Conservation (phyloP, 73 alveolate genomes). For the Stentor roeselii region DNA sequence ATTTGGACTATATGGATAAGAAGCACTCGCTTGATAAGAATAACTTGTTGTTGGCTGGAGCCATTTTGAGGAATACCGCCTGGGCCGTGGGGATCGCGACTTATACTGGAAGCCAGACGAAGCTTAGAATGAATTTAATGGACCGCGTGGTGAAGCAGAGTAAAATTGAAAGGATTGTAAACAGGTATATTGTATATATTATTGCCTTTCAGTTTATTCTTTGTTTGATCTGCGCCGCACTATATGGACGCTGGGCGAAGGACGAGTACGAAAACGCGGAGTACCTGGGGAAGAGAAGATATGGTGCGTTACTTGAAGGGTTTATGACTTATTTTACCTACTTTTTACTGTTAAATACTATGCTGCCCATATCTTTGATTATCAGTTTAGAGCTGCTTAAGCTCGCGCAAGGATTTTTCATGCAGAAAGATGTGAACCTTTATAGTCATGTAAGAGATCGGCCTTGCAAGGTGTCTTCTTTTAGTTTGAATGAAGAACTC, state of each 20-base stretch:
- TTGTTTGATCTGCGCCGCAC: constrained; percentile 35
- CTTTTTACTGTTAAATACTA: constrained; percentile 72
- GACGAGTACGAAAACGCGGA: background rate
- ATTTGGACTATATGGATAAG: constrained; percentile 5
- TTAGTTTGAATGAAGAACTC: constrained; percentile 76
- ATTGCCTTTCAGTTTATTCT: constrained; percentile 45
- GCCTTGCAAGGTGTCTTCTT: constrained; percentile 55
- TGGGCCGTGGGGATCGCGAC: constrained; percentile 74
- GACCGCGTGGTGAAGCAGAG: constrained; percentile 56
- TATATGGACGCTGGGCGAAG: constrained; percentile 19
- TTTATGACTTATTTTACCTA: constrained; percentile 51
- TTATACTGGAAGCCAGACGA: constrained; percentile 89
- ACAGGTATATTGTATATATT: constrained; percentile 42
- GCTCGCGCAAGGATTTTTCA: constrained; percentile 64
- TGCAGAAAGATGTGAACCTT: constrained; percentile 55
- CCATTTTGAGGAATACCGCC: constrained; percentile 78
- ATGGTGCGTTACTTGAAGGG: background rate
- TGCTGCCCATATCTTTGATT: constrained; percentile 69
- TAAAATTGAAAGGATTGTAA: constrained; percentile 62
- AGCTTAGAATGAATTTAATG: constrained; percentile 77
- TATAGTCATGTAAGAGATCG: constrained; percentile 46
- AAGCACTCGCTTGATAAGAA: background rate
- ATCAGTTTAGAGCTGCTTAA: constrained; percentile 72
- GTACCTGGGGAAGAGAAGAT: background rate
- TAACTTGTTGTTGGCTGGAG: constrained; percentile 9